These are phyloP conservation scores for Mycena capillaripes DNA, from an alignment of 768 basidiomycete genomes.

Conservation along the genomic window DNA sequence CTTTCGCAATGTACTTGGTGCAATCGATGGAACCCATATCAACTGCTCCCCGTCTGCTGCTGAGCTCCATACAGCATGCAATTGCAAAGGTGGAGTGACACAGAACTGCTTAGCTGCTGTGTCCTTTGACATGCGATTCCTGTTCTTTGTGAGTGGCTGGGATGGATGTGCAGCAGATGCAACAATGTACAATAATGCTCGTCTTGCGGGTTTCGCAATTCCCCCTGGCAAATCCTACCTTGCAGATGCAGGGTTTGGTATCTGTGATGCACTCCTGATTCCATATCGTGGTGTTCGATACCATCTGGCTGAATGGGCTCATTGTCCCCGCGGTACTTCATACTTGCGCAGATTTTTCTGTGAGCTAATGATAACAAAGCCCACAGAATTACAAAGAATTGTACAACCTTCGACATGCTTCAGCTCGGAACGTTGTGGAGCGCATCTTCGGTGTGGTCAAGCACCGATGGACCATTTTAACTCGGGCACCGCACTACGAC, in stretches of 20 bases:
- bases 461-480: constrained; percentile 30
- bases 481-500: constrained; percentile 36
- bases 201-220: constrained; percentile 43
- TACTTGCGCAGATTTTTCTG: no score
- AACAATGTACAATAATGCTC: constrained; percentile 27
- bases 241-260: constrained; percentile 41
- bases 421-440: constrained; percentile 40
- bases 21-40: not conserved
- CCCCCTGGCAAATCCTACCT: constrained; percentile 47
- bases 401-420: constrained; percentile 57
- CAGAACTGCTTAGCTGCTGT: not conserved
- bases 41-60: not conserved
- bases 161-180: no score
- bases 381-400: constrained; percentile 51
- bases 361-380: no score
- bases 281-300: constrained; percentile 55
- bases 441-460: constrained; percentile 56
- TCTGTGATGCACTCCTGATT: constrained; percentile 49
- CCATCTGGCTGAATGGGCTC: constrained; percentile 53
- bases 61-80: not conserved
- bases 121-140: no score
- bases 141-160: no score
- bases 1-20: not conserved
- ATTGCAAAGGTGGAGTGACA: not conserved
- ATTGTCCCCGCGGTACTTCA: no score